Evolutionary conservation across 371 early-diverging fungal genomes (phyloP).

Genomic region (Dinochytrium kinnereticum): DNA sequence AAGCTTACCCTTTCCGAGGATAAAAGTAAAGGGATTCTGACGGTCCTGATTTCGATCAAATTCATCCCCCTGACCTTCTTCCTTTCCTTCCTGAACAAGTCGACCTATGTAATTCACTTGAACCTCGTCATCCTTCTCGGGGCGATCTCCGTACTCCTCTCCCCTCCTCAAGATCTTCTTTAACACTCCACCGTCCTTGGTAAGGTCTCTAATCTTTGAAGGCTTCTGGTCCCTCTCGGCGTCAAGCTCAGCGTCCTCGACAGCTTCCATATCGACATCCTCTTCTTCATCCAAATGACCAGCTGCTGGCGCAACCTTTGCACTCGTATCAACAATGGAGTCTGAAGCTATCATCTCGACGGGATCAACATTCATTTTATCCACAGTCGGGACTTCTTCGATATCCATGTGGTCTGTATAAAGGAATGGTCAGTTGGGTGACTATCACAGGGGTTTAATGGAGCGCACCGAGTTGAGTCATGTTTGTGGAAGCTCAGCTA

Average conservation of each 20-base stretch:
- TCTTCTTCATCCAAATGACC: not conserved
- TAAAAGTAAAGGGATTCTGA: conserved; percentile 38
- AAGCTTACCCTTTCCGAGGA: conserved; percentile 38
- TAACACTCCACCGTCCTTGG: conserved; percentile 23
- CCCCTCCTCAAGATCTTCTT: conserved; percentile 29
- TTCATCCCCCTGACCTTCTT: conserved; percentile 13
- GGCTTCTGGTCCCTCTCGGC: not conserved
- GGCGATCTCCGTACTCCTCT: conserved; percentile 27
- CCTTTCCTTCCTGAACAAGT: conserved; percentile 30
- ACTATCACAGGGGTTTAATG: no score
- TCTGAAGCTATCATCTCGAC: not conserved
- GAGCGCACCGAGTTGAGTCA: no score
- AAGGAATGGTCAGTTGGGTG: no score
- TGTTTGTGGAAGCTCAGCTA: no score
- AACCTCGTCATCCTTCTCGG: conserved; percentile 33
- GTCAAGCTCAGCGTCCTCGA: not conserved
- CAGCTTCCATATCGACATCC: not conserved
- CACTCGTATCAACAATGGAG: conserved; percentile 10
- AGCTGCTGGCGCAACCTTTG: conserved; percentile 3
- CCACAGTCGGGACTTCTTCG: not conserved
- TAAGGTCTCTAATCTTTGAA: conserved; percentile 15
- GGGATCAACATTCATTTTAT: not conserved
- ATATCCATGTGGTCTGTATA: not conserved
- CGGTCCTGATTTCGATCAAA: conserved; percentile 37
- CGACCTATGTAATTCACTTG: conserved; percentile 35